Evolutionary conservation across 306 rosid genomes (phyloP).

Genomic region (Acacia crassicarpa): DNA sequence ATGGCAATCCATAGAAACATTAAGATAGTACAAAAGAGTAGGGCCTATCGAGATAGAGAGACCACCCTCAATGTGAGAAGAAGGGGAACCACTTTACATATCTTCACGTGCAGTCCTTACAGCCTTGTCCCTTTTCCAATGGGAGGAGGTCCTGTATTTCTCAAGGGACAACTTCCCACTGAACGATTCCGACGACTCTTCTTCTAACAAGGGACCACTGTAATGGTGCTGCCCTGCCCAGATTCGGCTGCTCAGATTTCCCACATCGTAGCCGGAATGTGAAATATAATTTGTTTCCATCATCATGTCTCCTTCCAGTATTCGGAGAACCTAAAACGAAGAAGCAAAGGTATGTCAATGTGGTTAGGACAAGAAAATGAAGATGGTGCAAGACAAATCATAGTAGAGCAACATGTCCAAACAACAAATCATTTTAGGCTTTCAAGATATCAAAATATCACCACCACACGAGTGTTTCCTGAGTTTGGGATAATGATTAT

Average conservation of each 20-base stretch:
- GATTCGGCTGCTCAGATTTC: slow-evolving; percentile 74
- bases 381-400: not conserved
- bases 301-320: slow-evolving; percentile 92
- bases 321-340: slow-evolving; percentile 73
- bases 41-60: slow-evolving; percentile 11
- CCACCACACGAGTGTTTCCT: not conserved
- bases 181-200: slow-evolving; percentile 59
- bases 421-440: not conserved
- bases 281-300: slow-evolving; percentile 76
- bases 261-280: slow-evolving; percentile 68
- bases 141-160: slow-evolving; percentile 49
- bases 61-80: slow-evolving; percentile 15
- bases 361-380: not conserved
- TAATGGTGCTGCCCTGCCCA: slow-evolving; percentile 71
- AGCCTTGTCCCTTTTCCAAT: slow-evolving; percentile 70
- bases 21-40: slow-evolving; percentile 31
- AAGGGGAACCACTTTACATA: slow-evolving; percentile 34
- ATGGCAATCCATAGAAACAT: slow-evolving; percentile 27
- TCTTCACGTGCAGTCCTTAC: slow-evolving; percentile 59
- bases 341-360: slow-evolving; percentile 16
- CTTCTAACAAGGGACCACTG: slow-evolving; percentile 56
- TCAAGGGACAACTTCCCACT: slow-evolving; percentile 74
- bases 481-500: not conserved
- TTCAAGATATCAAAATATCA: not conserved
- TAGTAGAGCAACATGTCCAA: not conserved